phyloP scores from a whole-genome alignment of 768 basidiomycete genomes.

The Mycena venus region DNA sequence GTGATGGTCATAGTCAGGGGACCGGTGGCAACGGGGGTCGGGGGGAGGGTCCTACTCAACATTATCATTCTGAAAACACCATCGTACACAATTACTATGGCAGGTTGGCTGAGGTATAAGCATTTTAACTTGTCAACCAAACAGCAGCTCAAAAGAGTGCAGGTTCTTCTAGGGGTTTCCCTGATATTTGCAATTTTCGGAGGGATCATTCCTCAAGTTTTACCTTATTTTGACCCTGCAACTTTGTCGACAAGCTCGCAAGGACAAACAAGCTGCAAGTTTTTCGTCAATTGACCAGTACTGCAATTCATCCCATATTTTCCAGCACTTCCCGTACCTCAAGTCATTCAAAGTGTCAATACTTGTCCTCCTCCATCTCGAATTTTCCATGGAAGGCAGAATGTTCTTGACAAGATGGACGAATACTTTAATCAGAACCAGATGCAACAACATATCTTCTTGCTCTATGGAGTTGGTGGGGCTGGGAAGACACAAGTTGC shows the following conservation, averaged over 20 bases:
- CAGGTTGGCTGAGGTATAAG: not conserved
- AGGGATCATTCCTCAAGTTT: not conserved
- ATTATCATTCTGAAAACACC: not conserved
- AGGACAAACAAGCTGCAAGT: not conserved
- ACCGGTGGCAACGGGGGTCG: not conserved
- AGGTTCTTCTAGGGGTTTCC: not conserved
- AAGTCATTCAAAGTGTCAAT: too few relatives aligned
- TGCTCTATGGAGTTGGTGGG: too few relatives aligned
- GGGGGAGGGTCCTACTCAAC: not conserved
- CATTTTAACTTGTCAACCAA: not conserved
- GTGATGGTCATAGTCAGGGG: not conserved
- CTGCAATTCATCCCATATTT: too few relatives aligned
- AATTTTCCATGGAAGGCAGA: too few relatives aligned
- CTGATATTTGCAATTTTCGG: not conserved
- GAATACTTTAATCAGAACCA: too few relatives aligned
- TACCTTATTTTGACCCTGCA: not conserved
- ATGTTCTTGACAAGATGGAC: too few relatives aligned
- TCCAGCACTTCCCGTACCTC: too few relatives aligned
- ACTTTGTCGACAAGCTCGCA: not conserved
- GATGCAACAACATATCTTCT: too few relatives aligned
- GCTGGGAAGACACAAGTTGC: too few relatives aligned
- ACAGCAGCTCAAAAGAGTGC: not conserved
- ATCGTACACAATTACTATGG: not conserved
- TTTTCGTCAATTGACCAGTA: not conserved
- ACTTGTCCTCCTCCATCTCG: too few relatives aligned